Evolutionary conservation across 225 moss, liverwort and hornwort genomes (phyloP).

Genomic region (Ulota crispa): DNA sequence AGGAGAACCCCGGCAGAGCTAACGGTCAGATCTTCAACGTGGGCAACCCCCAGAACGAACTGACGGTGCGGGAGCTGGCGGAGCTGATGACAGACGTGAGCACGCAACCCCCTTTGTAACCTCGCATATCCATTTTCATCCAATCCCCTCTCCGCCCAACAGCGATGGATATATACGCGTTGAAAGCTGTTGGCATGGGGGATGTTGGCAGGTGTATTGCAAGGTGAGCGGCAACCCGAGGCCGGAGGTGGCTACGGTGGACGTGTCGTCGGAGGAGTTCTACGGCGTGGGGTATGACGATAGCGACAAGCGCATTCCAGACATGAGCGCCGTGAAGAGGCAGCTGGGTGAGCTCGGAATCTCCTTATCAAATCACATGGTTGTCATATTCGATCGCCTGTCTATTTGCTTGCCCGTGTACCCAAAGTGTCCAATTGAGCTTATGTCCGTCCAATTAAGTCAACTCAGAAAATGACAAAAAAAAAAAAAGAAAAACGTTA

Average conservation of each 20-base stretch:
- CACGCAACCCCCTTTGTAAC: not conserved
- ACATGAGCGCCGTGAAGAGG: constrained; percentile 45
- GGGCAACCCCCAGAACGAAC: constrained; percentile 59
- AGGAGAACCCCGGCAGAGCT: constrained; percentile 59
- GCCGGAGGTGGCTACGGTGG: constrained; percentile 44
- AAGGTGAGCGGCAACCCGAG: constrained; percentile 46
- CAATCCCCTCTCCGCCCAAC: not conserved
- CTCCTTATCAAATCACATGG: no score
- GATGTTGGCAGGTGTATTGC: constrained; percentile 16
- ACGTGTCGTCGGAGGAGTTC: constrained; percentile 49
- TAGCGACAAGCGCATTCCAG: constrained; percentile 56
- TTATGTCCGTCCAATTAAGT: no score
- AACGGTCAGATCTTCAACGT: constrained; percentile 66
- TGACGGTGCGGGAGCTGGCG: constrained; percentile 47
- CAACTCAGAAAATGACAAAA: no score
- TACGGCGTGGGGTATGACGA: constrained; percentile 61
- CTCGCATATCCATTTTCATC: no score
- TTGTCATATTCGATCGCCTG: not conserved
- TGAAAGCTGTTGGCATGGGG: not conserved
- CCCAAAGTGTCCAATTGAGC: no score
- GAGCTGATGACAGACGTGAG: constrained; percentile 60
- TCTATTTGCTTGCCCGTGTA: rapidly evolving
- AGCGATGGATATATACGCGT: not conserved
- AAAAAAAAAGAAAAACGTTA: no score
- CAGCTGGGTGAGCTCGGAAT: constrained; percentile 27